Conservation (phyloP, 1,284 basidiomycete species). For the Trametes sp. region DNA sequence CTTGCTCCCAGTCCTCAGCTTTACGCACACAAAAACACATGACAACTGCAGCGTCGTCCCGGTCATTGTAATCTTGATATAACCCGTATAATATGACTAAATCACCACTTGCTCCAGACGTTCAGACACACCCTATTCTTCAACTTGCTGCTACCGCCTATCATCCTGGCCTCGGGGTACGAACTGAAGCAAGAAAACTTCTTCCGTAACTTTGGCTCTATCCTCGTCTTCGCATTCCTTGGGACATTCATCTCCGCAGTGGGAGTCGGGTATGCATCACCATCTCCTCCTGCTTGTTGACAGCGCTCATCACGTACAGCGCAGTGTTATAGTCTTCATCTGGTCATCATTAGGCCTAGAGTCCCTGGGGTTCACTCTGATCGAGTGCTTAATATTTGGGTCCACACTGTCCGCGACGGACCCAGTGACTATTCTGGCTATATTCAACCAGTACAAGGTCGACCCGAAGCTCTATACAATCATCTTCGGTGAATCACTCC, state of each 20-base stretch:
- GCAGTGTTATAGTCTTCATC: slow-evolving; percentile 92
- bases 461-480: slow-evolving; percentile 98
- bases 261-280: slow-evolving; percentile 84
- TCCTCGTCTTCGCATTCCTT: slow-evolving; percentile 94
- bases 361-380: slow-evolving; percentile 78
- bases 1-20: too few species aligned
- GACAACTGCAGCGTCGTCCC: neutral
- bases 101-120: slow-evolving; percentile 59
- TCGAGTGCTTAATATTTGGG: slow-evolving; percentile 97
- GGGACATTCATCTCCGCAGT: slow-evolving; percentile 98
- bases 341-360: slow-evolving; percentile 94
- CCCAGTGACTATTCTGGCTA: slow-evolving; percentile 97
- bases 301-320: slow-evolving; percentile 54
- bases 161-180: slow-evolving; percentile 98
- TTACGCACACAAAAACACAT: too few species aligned
- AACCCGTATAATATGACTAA: neutral
- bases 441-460: slow-evolving; percentile 99
- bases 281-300: neutral
- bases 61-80: neutral
- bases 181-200: slow-evolving; percentile 98
- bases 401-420: slow-evolving; percentile 98
- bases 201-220: slow-evolving; percentile 97
- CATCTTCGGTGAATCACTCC: slow-evolving; percentile 96
- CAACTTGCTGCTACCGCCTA: slow-evolving; percentile 96
- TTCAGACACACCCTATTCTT: slow-evolving; percentile 99